Evolutionary conservation across 495 filamentous ascomycete species (phyloP).

Genomic region (Daldinia loculata): DNA sequence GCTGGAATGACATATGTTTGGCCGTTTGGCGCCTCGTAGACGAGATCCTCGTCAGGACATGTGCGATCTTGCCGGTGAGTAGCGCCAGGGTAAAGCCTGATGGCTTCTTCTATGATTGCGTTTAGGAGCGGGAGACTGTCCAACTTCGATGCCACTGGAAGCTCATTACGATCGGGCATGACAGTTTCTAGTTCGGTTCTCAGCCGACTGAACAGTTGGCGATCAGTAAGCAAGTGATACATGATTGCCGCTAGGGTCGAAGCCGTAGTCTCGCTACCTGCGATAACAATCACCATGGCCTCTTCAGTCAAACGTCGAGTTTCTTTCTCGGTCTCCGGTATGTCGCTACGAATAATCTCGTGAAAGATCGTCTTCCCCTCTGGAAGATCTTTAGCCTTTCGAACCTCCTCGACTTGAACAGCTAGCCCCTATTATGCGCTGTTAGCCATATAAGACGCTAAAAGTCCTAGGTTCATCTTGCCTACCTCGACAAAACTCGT

Average conservation of each 20-base stretch:
- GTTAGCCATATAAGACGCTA: neutral
- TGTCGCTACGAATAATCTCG: slow-evolving; percentile 42
- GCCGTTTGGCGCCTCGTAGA: slow-evolving; percentile 43
- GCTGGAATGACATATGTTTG: slow-evolving; percentile 52
- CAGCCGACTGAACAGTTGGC: slow-evolving; percentile 29
- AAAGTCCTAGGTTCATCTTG: neutral
- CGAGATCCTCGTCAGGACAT: slow-evolving; percentile 52
- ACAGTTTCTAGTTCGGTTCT: slow-evolving; percentile 40
- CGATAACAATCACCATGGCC: slow-evolving; percentile 42
- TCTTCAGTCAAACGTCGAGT: slow-evolving; percentile 46
- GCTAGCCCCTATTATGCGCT: slow-evolving; percentile 12
- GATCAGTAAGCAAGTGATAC: slow-evolving; percentile 45
- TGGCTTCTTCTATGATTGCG: slow-evolving; percentile 55
- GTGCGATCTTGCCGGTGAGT: slow-evolving; percentile 54
- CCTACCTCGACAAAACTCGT: slow-evolving; percentile 25
- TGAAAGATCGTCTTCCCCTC: slow-evolving; percentile 47
- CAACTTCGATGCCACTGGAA: slow-evolving; percentile 49
- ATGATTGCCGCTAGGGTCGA: slow-evolving; percentile 42
- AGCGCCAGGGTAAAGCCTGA: slow-evolving; percentile 54
- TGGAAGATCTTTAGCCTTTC: slow-evolving; percentile 36
- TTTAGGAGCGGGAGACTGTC: slow-evolving; percentile 58
- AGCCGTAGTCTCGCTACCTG: slow-evolving; percentile 41
- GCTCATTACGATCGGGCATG: slow-evolving; percentile 39
- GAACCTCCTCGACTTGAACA: slow-evolving; percentile 16
- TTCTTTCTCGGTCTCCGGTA: slow-evolving; percentile 40